Conservation (phyloP, 2,329 filamentous ascomycete genomes). For the Botrytis paeoniae region DNA sequence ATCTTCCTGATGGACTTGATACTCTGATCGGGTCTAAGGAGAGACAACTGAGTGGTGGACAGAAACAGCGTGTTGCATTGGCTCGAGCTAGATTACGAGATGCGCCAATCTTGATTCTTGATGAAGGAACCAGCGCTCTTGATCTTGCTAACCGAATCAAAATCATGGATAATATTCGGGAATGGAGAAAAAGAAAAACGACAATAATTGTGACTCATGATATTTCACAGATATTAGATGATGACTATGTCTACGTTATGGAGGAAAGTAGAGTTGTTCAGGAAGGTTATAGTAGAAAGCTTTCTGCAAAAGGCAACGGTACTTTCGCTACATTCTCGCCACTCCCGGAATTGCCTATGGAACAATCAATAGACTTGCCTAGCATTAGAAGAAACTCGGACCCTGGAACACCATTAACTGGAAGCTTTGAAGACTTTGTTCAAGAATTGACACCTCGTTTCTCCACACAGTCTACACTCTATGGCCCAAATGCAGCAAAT, state of each 20-base stretch:
- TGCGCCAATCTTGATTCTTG: constrained; percentile 76
- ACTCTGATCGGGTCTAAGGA: constrained; percentile 71
- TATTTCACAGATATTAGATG: constrained; percentile 65
- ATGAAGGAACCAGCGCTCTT: constrained; percentile 84
- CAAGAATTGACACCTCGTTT: constrained; percentile 7
- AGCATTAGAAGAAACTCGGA: constrained; percentile 21
- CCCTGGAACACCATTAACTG: constrained; percentile 19
- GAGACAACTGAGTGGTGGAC: constrained; percentile 74
- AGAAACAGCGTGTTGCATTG: constrained; percentile 77
- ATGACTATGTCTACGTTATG: constrained; percentile 79
- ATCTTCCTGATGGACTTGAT: constrained; percentile 66
- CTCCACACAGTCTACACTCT: constrained; percentile 10
- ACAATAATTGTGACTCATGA: constrained; percentile 95
- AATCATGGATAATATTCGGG: constrained; percentile 71
- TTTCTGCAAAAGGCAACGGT: constrained; percentile 47
- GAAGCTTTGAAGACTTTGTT: constrained; percentile 8
- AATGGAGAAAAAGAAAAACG: constrained; percentile 77
- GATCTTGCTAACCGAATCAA: constrained; percentile 67
- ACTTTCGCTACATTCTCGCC: constrained; percentile 47
- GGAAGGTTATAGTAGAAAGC: constrained; percentile 59
- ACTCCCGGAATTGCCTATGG: constrained; percentile 14
- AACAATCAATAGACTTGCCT: not conserved
- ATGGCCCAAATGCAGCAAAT: not conserved
- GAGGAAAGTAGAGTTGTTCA: constrained; percentile 66
- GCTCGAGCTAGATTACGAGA: constrained; percentile 76